Evolutionary conservation across 306 rosid species (phyloP), one percentile per base, ranked within the genome.

Genomic region (Lotus japonicus): DNA sequence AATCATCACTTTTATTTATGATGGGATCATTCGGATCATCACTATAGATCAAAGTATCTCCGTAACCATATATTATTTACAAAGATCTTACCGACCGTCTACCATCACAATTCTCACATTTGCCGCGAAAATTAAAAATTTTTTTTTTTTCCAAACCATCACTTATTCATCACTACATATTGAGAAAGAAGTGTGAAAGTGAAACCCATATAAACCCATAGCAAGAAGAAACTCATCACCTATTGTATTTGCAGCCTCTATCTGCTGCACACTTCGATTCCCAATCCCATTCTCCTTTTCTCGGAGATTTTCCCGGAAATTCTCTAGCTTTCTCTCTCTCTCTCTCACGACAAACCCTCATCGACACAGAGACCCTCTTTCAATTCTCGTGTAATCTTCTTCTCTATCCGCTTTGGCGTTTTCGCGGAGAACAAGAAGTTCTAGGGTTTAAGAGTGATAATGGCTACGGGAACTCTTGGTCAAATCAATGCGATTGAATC

Each of bases 381-480:
- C 39, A 11, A 21, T 75, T 41, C 10, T 58, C 64, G 2, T 16
- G 7, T 7, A 11, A 15, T 70, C 13, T 58, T 35, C 28, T 48
- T n/a, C 5, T 21, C 3, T 21, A 5, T 16, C 36, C 36, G 36
- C 36, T 5, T 31, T 2, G 7, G 21, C 6, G 0, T 65, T 42
- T 35, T 65, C 1, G 11, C 12, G 18, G 4, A 14, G 16, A 18
- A 6, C 19, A n/a, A 49, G 14, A 44, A 7, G 17, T 46, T 35
- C 35, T 60, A 52, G 61, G 67, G 71, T 52, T 69, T 54, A 26
- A n/a, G 72, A 55, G 43, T 56, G 58, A 42, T 4, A 59, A 88
- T 86, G 95, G 89, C 98, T n/a, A 52, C 88, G 64, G 89, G 92
- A 6, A 86, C 73, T 61, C 90, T 94, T n/a, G 98, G 96, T 68